Evolutionary conservation across 2,329 filamentous ascomycete genomes (phyloP).

Genomic region (Aspergillus sp.): DNA sequence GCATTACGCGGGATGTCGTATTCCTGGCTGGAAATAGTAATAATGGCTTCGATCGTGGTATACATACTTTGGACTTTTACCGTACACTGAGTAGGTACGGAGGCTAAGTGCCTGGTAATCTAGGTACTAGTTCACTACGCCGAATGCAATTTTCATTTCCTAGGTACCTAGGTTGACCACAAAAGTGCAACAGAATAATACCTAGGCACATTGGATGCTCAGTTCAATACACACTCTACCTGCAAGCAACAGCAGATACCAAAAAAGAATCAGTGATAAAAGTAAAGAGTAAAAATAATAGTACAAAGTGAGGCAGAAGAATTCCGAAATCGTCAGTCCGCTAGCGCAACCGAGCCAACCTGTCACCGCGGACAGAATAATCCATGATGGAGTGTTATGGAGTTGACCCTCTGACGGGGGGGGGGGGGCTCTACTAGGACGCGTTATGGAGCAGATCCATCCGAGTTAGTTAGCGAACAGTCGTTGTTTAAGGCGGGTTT

Average conservation of each 20-base stretch:
- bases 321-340: conserved; percentile 1
- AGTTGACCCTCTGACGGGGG: not conserved
- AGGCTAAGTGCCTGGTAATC: not conserved
- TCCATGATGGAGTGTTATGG: not conserved
- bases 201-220: too few species aligned
- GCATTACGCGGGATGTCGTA: not conserved
- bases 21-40: not conserved
- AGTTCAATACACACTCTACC: not conserved
- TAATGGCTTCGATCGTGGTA: not conserved
- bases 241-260: not conserved
- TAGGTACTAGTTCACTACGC: not conserved
- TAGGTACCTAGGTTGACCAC: too few species aligned
- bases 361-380: conserved; percentile 4
- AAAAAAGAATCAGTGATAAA: not conserved
- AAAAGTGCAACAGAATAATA: too few species aligned
- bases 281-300: not conserved
- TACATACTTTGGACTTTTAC: too few species aligned
- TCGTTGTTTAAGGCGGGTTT: conserved; percentile 7
- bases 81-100: too few species aligned
- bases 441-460: conserved; percentile 2
- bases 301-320: not conserved
- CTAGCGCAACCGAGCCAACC: conserved; percentile 2
- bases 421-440: not conserved
- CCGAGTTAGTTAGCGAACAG: not conserved
- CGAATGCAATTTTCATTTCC: not conserved